Conservation (phyloP, 2,329 filamentous ascomycete species). For the Penicillium occitanis region DNA sequence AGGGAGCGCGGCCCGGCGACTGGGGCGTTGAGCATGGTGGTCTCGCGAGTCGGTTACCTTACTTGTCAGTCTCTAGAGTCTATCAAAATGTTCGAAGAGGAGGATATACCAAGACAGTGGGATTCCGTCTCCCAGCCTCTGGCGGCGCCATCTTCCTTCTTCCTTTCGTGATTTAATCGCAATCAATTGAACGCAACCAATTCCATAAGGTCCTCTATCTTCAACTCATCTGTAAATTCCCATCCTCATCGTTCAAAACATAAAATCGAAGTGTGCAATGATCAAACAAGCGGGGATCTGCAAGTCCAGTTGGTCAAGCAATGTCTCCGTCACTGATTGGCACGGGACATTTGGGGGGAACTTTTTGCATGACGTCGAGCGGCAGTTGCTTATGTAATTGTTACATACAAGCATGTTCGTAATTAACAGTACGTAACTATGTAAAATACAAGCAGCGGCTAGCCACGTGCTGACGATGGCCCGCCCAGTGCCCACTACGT, state of each 20-base stretch:
- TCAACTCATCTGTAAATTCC: background rate
- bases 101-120: conserved; percentile 44
- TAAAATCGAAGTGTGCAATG: background rate
- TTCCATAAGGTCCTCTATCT: background rate
- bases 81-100: background rate
- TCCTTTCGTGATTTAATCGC: background rate
- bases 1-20: conserved; percentile 33
- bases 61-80: background rate
- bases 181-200: conserved; percentile 1
- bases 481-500: background rate
- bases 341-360: conserved; percentile 10
- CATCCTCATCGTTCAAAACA: background rate
- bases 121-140: conserved; percentile 41
- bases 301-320: background rate
- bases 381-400: background rate
- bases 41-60: conserved; percentile 49
- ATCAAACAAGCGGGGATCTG: background rate
- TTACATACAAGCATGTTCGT: background rate
- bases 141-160: conserved; percentile 18
- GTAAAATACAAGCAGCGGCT: conserved; percentile 2
- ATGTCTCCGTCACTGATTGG: conserved; percentile 10
- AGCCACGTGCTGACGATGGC: conserved; percentile 1
- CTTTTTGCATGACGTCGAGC: conserved; percentile 17
- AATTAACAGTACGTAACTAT: background rate
- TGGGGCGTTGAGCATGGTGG: conserved; percentile 33